phyloP scores from a whole-genome alignment of 2,329 filamentous ascomycete species.

The Fusarium sp. region DNA sequence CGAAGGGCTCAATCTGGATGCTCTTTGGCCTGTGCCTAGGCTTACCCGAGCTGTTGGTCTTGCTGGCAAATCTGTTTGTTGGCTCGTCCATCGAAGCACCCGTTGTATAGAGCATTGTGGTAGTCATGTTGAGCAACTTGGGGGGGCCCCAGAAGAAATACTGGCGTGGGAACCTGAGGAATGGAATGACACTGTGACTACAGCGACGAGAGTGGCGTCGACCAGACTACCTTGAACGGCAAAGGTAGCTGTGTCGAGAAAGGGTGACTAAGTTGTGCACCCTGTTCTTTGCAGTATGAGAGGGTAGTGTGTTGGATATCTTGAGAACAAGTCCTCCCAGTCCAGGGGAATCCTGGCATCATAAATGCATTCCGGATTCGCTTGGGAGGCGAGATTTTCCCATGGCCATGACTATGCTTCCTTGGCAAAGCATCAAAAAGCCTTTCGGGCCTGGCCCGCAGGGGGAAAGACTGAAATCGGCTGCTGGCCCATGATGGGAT shows the following conservation, averaged over 20 bases:
- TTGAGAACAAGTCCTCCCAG: neutral
- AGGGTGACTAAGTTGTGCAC: neutral
- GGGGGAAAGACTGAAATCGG: constrained; percentile 27
- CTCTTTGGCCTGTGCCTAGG: constrained; percentile 38
- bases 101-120: constrained; percentile 36
- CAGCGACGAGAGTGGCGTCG: neutral
- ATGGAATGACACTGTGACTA: constrained; percentile 14
- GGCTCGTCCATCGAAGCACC: constrained; percentile 31
- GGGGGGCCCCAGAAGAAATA: neutral
- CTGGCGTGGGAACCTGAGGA: neutral
- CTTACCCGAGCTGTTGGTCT: constrained; percentile 21
- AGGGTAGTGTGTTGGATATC: neutral
- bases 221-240: neutral
- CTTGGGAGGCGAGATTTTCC: neutral
- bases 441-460: constrained; percentile 17
- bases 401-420: constrained; percentile 7
- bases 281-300: neutral
- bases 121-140: constrained; percentile 25
- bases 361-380: constrained; percentile 26
- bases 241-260: neutral
- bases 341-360: neutral
- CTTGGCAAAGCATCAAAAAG: constrained; percentile 13
- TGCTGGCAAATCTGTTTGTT: constrained; percentile 10
- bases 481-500: constrained; percentile 7
- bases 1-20: constrained; percentile 53